phyloP scores from a whole-genome alignment of 169 alveolate genomes.

The Plasmodium cynomolgi region DNA sequence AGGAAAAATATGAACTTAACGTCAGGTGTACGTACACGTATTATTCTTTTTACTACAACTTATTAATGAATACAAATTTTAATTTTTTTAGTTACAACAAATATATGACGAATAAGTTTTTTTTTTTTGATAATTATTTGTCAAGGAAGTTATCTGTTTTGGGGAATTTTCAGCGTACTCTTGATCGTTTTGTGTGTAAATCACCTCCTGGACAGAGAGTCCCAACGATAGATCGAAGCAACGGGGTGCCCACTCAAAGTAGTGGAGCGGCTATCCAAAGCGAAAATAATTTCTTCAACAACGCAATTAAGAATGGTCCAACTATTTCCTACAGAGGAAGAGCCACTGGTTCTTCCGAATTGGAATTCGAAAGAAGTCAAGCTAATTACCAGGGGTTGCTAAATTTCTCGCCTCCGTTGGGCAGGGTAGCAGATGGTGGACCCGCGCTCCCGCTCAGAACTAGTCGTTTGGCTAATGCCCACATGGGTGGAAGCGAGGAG shows the following conservation, averaged over 20 bases:
- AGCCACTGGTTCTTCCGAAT: neutral
- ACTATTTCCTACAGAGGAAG: neutral
- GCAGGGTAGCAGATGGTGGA: neutral
- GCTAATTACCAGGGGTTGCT: neutral
- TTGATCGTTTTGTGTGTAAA: slow-evolving; percentile 4
- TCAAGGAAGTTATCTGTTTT: slow-evolving; percentile 18
- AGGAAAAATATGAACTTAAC: slow-evolving; percentile 46
- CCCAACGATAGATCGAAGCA: neutral
- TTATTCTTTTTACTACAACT: slow-evolving; percentile 63
- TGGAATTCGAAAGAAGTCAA: neutral
- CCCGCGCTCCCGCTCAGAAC: neutral
- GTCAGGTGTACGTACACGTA: slow-evolving; percentile 29
- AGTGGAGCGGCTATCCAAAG: neutral
- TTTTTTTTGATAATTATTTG: slow-evolving; percentile 34
- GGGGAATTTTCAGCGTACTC: slow-evolving; percentile 5
- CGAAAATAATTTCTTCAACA: neutral
- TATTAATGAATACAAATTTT: slow-evolving; percentile 64
- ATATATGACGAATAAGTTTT: neutral
- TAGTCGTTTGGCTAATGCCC: neutral
- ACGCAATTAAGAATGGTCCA: neutral
- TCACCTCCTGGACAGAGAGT: neutral
- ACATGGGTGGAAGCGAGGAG: neutral
- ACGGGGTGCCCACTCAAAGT: neutral
- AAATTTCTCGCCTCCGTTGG: neutral
- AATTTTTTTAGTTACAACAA: slow-evolving; percentile 17